Evolutionary conservation across 2,329 filamentous ascomycete genomes (phyloP).

Genomic region (Aphanoascus verrucosus): DNA sequence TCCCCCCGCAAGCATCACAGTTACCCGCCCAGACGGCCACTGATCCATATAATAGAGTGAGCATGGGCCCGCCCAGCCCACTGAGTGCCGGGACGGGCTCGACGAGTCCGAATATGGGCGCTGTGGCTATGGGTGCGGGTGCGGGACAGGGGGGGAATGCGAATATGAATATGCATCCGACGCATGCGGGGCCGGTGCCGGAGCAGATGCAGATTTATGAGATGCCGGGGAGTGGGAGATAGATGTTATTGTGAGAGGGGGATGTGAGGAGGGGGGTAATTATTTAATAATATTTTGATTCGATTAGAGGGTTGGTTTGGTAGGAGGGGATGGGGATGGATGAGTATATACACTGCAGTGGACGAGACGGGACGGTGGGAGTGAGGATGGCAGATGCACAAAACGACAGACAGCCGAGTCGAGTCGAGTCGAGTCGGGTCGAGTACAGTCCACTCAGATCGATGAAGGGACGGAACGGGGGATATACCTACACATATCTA

Average conservation of each 20-base stretch:
- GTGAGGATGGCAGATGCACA: not conserved
- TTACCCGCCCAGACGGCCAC: constrained; percentile 1
- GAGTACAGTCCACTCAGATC: too few species aligned
- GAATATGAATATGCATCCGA: constrained; percentile 14
- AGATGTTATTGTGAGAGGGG: too few species aligned
- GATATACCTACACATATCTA: too few species aligned
- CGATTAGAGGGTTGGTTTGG: too few species aligned
- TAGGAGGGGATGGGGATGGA: too few species aligned
- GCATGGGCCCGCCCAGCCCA: constrained; percentile 9
- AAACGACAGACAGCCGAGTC: not conserved
- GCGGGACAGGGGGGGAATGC: too few species aligned
- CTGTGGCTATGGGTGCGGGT: too few species aligned
- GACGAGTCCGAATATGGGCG: constrained; percentile 3
- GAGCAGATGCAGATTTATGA: constrained; percentile 18
- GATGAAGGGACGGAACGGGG: too few species aligned
- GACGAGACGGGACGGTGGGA: too few species aligned
- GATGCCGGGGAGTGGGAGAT: too few species aligned
- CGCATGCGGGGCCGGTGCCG: constrained; percentile 15
- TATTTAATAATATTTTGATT: too few species aligned
- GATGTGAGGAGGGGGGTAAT: not conserved
- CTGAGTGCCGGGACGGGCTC: not conserved
- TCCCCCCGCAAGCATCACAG: constrained; percentile 5
- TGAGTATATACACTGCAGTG: too few species aligned
- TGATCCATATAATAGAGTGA: constrained; percentile 13
- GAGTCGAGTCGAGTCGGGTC: not conserved